Conservation (phyloP, 805 yeast genomes). For the Pichia pseudocactophila region DNA sequence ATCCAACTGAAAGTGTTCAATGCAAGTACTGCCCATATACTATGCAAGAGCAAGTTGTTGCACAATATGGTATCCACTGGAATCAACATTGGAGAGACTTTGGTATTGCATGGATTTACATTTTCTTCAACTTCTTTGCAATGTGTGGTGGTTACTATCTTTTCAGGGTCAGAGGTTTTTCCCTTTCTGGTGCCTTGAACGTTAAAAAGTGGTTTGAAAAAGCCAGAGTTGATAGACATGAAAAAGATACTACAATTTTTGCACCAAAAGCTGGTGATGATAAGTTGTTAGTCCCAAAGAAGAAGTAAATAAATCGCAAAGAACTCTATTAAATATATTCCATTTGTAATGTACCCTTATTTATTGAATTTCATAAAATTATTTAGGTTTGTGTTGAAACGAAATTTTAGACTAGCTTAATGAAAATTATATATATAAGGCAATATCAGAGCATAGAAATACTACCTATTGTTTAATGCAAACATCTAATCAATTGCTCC, state of each 20-base stretch:
- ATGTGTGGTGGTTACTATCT: conserved; percentile 31
- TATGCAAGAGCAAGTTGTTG: conserved; percentile 38
- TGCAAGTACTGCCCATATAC: conserved; percentile 43
- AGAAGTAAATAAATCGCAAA: neutral
- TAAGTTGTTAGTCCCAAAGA: conserved; percentile 23
- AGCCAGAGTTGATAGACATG: conserved; percentile 39
- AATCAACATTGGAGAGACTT: conserved; percentile 54
- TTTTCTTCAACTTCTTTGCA: conserved; percentile 40
- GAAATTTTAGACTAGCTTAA: too few species aligned
- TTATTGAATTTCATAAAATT: too few species aligned
- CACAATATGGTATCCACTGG: conserved; percentile 35
- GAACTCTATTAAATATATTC: too few species aligned
- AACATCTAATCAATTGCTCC: too few species aligned
- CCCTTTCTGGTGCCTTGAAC: conserved; percentile 26
- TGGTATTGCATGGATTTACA: conserved; percentile 52
- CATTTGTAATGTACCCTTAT: too few species aligned
- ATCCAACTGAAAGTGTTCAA: conserved; percentile 38
- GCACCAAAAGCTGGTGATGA: conserved; percentile 32
- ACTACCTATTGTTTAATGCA: too few species aligned
- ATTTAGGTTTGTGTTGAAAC: too few species aligned
- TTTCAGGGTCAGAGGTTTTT: conserved; percentile 31
- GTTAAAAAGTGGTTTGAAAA: conserved; percentile 34
- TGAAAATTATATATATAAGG: too few species aligned
- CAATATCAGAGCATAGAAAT: too few species aligned
- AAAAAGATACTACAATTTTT: conserved; percentile 37